phyloP scores from a whole-genome alignment of 805 yeast genomes.

The Metschnikowia hibisci region DNA sequence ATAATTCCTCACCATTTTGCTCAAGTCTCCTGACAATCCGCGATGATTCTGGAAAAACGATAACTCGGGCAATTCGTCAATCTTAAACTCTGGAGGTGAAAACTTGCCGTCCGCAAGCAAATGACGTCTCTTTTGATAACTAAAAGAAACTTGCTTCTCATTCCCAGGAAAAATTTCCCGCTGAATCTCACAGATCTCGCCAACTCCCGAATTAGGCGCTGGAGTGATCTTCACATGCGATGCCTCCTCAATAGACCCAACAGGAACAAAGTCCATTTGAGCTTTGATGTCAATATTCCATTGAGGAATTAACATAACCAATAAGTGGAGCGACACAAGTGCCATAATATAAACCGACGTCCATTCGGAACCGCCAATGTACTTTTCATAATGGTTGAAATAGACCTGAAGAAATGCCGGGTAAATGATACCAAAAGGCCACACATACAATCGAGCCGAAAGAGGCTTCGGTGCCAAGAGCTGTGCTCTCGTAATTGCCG shows the following conservation, averaged over 20 bases:
- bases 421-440: constrained; percentile 77
- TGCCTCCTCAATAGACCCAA: constrained; percentile 56
- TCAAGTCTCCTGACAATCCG: constrained; percentile 57
- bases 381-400: constrained; percentile 64
- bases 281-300: constrained; percentile 80
- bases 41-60: constrained; percentile 49
- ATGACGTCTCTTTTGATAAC: constrained; percentile 90
- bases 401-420: constrained; percentile 70
- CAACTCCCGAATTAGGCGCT: constrained; percentile 79
- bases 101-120: constrained; percentile 61
- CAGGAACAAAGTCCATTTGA: constrained; percentile 61
- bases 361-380: constrained; percentile 92
- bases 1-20: constrained; percentile 50
- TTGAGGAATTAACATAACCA: constrained; percentile 86
- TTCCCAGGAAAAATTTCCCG: constrained; percentile 54
- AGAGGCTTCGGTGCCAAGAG: constrained; percentile 66
- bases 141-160: constrained; percentile 63
- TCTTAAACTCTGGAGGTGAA: constrained; percentile 76
- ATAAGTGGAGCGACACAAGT: constrained; percentile 64
- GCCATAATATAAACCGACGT: constrained; percentile 83
- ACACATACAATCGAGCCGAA: constrained; percentile 66
- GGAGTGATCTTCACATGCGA: constrained; percentile 73
- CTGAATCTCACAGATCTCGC: constrained; percentile 67
- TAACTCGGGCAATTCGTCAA: constrained; percentile 57
- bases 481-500: constrained; percentile 67